phyloP scores from a whole-genome alignment of 177 flowering plant species.

The Vitis hybrid region DNA sequence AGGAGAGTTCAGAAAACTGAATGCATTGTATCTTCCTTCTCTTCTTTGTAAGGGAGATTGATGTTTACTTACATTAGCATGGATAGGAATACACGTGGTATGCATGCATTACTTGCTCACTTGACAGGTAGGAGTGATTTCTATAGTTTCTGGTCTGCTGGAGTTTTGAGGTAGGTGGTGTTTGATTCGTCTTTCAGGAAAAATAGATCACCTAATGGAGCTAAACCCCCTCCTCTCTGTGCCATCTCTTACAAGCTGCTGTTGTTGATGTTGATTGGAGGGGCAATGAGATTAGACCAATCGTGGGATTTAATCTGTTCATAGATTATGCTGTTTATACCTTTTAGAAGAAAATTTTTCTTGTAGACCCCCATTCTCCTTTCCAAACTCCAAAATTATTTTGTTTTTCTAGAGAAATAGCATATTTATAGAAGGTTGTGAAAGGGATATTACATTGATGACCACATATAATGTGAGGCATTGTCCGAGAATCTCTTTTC shows the following conservation, averaged over 20 bases:
- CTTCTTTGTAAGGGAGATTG: constrained; percentile 40
- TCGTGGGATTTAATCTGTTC: too few relatives aligned
- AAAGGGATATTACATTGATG: too few relatives aligned
- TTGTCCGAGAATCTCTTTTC: too few relatives aligned
- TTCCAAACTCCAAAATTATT: too few relatives aligned
- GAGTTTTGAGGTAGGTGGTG: not conserved
- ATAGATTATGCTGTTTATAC: too few relatives aligned
- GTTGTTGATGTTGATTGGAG: too few relatives aligned
- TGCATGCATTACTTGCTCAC: constrained; percentile 26
- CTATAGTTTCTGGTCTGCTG: not conserved
- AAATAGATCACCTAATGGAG: not conserved
- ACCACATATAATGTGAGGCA: too few relatives aligned
- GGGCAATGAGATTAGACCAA: too few relatives aligned
- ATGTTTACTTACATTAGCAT: constrained; percentile 37
- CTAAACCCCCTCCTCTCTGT: not conserved
- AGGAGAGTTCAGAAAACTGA: constrained; percentile 38
- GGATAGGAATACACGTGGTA: constrained; percentile 24
- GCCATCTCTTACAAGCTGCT: not conserved
- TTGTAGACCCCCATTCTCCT: too few relatives aligned
- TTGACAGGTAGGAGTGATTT: constrained; percentile 6
- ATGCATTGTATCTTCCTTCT: constrained; percentile 54
- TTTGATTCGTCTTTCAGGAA: not conserved
- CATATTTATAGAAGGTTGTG: too few relatives aligned
- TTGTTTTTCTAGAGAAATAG: too few relatives aligned
- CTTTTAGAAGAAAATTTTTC: too few relatives aligned